Percentiles rank a stretch among this genome's conserved stretches.
phyloP scores from a whole-genome alignment of 345 rosid genomes.

The Moringa oleifera region DNA sequence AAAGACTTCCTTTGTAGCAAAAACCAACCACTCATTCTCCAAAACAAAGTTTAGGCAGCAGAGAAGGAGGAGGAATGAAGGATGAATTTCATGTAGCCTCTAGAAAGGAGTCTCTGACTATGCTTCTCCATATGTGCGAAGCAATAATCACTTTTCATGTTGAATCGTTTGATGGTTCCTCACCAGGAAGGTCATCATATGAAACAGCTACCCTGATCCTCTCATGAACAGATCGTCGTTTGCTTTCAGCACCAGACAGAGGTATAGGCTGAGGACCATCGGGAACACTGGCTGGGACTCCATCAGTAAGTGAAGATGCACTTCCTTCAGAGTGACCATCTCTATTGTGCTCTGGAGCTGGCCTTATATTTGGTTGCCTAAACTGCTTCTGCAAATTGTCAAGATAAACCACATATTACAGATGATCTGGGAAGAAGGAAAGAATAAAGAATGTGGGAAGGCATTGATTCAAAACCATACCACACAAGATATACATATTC shows the following conservation, averaged over 20 bases:
- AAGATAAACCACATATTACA: neutral
- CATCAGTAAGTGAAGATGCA: constrained; percentile 22
- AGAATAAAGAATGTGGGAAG: neutral
- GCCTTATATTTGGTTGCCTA: constrained; percentile 40
- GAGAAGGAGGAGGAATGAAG: too few species aligned
- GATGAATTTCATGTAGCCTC: too few species aligned
- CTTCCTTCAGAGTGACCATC: constrained; percentile 28
- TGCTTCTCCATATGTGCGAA: too few species aligned
- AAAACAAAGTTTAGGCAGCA: too few species aligned
- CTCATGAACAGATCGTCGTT: constrained; percentile 55
- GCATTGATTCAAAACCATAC: too few species aligned
- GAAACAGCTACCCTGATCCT: constrained; percentile 85
- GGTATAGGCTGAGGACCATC: constrained; percentile 20
- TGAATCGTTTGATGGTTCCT: constrained; percentile 26
- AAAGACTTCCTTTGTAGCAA: too few species aligned
- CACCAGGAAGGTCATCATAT: constrained; percentile 57
- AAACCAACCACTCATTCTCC: too few species aligned
- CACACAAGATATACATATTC: neutral
- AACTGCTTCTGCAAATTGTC: constrained; percentile 71
- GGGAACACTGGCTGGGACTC: constrained; percentile 16
- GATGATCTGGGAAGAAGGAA: neutral
- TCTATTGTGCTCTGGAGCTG: constrained; percentile 22
- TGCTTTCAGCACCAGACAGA: constrained; percentile 29
- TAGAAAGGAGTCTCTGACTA: too few species aligned
- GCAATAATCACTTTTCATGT: too few species aligned